Evolutionary conservation across 1,284 basidiomycete species (phyloP).

Genomic region (Boletus holoroseus): DNA sequence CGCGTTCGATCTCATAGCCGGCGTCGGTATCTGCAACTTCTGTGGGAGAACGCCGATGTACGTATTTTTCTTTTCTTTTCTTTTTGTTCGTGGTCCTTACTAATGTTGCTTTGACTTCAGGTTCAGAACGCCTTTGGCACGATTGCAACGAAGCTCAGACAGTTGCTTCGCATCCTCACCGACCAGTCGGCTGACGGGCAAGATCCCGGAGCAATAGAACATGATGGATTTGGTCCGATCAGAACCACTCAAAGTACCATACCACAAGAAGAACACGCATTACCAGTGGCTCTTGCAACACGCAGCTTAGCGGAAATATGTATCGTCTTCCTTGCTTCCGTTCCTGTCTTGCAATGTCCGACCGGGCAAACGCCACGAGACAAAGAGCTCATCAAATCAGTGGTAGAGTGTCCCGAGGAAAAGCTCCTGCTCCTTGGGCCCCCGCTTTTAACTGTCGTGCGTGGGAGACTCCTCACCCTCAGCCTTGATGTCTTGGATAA

Average conservation of each 20-base stretch:
- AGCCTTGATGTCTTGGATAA: slow-evolving; percentile 45
- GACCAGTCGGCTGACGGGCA: slow-evolving; percentile 20
- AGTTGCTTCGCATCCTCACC: slow-evolving; percentile 33
- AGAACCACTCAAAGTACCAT: slow-evolving; percentile 37
- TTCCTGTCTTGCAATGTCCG: slow-evolving; percentile 55
- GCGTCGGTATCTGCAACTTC: slow-evolving; percentile 40
- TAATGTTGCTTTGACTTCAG: slow-evolving; percentile 33
- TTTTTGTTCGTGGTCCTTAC: background rate
- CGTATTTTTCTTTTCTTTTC: slow-evolving; percentile 17
- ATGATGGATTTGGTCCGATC: slow-evolving; percentile 65
- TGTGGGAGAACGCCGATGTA: slow-evolving; percentile 66
- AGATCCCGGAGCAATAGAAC: slow-evolving; percentile 36
- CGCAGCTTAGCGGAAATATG: slow-evolving; percentile 43
- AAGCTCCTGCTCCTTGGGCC: slow-evolving; percentile 56
- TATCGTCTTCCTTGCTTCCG: slow-evolving; percentile 49
- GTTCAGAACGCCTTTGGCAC: slow-evolving; percentile 49
- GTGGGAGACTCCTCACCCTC: slow-evolving; percentile 51
- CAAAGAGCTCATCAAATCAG: slow-evolving; percentile 54
- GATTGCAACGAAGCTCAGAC: slow-evolving; percentile 38
- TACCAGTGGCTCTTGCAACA: slow-evolving; percentile 16
- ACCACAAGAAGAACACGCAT: slow-evolving; percentile 23
- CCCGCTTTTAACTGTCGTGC: slow-evolving; percentile 53
- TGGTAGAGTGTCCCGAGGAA: slow-evolving; percentile 48
- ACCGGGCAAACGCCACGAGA: slow-evolving; percentile 59
- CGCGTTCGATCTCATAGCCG: slow-evolving; percentile 12